Base-by-base conservation (phyloP, 768 basidiomycete species). In the Serendipita sp. region DNA sequence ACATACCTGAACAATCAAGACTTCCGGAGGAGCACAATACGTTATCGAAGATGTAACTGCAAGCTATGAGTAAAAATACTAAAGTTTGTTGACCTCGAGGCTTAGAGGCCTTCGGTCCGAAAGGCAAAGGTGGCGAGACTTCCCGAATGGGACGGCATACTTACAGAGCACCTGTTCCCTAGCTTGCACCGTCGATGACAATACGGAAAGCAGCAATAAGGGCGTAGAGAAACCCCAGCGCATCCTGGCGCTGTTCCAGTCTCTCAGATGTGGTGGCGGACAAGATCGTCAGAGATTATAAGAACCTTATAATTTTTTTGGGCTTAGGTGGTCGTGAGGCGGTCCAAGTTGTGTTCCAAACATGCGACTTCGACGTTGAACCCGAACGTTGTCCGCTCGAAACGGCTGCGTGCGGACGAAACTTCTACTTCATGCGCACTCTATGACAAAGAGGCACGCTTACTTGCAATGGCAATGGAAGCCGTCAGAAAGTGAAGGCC, bases 31-130 rank as follows among this genome's bases (percentile, higher is more conserved):
- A 63, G 84, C 76, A 75, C 90, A 92, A 73, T 92, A 92, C 35
- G 90, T 87, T 70, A 92, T 88, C 65, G 89, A 91, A 18, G 88
- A 90, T 34, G 90, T 89, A 73, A 88, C 89, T 91, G 71, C 34
- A 65, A 45, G 8, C 24, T n/a, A 35, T 30, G 18, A 60, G 3
- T 32, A 60, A 28, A 3, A 28, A 30, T 18, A 8, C 35, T 54
- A 16, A 10, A 30, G 30, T 11, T 16, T 54, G 24, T 54, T 54
- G 13, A 15, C 16, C 30, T 18, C n/a, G 30, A 7, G 48, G 48
- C 16, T n/a, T 18, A 8, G n/a, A 11, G 45, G 45, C 13, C 2
- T 5, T 18, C n/a, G n/a, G 48, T 16, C n/a, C 5, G 38, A 41
- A 41, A 4, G 13, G 38, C 38, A 41, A 41, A 41, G 38, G 38